Evolutionary conservation across 495 filamentous ascomycete genomes (phyloP), one percentile per base, ranked within the genome.

Genomic region (Aspergillus campestris): DNA sequence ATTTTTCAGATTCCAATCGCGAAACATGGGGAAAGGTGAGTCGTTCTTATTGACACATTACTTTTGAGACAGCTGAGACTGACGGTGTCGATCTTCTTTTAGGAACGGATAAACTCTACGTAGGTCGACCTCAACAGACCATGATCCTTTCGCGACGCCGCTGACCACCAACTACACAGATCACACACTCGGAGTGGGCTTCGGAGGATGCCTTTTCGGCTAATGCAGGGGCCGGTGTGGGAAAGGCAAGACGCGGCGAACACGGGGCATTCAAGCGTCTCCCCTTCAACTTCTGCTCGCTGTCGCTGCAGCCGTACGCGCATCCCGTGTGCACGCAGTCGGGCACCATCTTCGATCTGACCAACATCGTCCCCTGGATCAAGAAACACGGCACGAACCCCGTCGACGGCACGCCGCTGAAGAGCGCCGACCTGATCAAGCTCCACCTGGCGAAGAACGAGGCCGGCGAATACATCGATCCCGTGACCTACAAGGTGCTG

Each of bases 231-330:
- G 77, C 85, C 32, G 84, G 81, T 46, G 81, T 84, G 11, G 52
- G 62, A 14, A 71, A 60, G 36, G 52, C 69, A 6, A 55, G 56
- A 44, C 62, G 59, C n/a, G 74, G 75, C 11, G 75, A 74, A 31
- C 70, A 78, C 40, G 76, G 75, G 13, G 73, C 76, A 29, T 99
- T 97, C 73, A 84, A 83, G 59, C 86, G 88, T 18, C 78, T 98
- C 3, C 92, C 92, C 32, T 98, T 94, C 79, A 96, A 95, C 74
- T 97, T 91, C 71, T 98, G 92, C 77, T 88, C 92, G 49, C 82
- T 95, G 32, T 91, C 86, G 24, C 82, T 98, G 12, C 92, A 97
- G 59, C 92, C 92, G 1, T 94, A 89, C 69, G 72, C 80, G 61
- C 83, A 87, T 47, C 88, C 88, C 0, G 88, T 94, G 36, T 94